phyloP scores from a whole-genome alignment of 805 yeast genomes.

The Starmerella gropengiesseri region DNA sequence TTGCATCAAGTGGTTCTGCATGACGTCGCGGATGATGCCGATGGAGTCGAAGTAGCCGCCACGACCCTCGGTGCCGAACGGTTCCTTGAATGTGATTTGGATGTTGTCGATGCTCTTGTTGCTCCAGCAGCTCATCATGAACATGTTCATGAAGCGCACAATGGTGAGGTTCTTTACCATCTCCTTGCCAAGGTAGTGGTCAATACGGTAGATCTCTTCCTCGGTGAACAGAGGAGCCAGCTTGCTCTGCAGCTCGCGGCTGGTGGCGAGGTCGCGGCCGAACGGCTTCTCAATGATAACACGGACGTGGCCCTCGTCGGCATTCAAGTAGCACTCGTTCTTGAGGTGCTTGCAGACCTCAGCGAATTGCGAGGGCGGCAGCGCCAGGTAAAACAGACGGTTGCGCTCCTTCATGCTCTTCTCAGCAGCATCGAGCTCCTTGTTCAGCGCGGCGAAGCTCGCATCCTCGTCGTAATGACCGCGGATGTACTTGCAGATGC shows the following conservation, averaged over 20 bases:
- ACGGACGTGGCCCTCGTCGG: constrained; percentile 55
- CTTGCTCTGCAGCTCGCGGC: constrained; percentile 62
- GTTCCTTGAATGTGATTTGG: constrained; percentile 90
- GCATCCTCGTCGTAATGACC: constrained; percentile 75
- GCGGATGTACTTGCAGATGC: constrained; percentile 52
- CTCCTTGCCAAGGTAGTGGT: constrained; percentile 95
- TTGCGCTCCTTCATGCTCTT: constrained; percentile 41
- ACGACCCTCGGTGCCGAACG: constrained; percentile 98
- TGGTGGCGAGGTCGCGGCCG: constrained; percentile 77
- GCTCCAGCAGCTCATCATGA: constrained; percentile 84
- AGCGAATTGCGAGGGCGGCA: constrained; percentile 88
- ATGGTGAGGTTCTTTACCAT: constrained; percentile 90
- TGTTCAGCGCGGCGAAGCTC: constrained; percentile 53
- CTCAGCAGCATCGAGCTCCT: constrained; percentile 52
- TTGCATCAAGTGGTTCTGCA: constrained; percentile 95
- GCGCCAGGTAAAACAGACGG: constrained; percentile 81
- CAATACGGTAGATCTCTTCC: constrained; percentile 88
- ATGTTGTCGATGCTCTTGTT: constrained; percentile 63
- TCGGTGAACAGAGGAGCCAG: constrained; percentile 82
- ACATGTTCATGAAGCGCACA: constrained; percentile 81
- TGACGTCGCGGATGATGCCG: constrained; percentile 94
- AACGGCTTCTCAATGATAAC: constrained; percentile 94
- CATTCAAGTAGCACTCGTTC: constrained; percentile 48
- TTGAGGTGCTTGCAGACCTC: constrained; percentile 66
- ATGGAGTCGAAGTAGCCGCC: constrained; percentile 95